Conservation (phyloP, 371 early-diverging fungal genomes). For the Zancudomyces culisetae region DNA sequence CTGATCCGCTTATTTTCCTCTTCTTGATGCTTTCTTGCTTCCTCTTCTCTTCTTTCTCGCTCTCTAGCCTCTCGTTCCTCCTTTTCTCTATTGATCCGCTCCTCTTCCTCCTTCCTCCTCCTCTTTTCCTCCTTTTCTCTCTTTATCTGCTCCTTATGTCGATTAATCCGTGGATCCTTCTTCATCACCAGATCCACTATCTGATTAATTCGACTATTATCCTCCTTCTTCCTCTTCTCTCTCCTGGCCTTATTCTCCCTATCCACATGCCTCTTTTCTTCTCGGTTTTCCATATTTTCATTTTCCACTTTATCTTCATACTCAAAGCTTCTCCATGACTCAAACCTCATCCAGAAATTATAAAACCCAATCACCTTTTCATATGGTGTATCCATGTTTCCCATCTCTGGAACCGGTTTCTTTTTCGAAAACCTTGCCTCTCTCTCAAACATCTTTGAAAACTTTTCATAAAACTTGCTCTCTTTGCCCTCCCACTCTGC, state of each 20-base stretch:
- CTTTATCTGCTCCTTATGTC: constrained; percentile 64
- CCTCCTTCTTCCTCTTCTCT: constrained; percentile 81
- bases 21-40: background rate
- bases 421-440: constrained; percentile 49
- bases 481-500: too few species aligned
- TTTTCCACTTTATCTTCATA: constrained; percentile 86
- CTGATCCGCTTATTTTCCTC: constrained; percentile 4
- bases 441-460: background rate
- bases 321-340: constrained; percentile 93
- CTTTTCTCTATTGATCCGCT: constrained; percentile 1
- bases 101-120: constrained; percentile 24
- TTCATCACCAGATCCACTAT: constrained; percentile 58
- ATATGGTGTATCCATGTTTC: constrained; percentile 42
- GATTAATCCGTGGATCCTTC: constrained; percentile 70
- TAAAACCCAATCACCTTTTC: constrained; percentile 86
- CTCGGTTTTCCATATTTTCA: constrained; percentile 46
- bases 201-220: constrained; percentile 63
- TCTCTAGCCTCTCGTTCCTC: constrained; percentile 5
- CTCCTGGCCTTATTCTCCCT: constrained; percentile 84
- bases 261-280: constrained; percentile 81
- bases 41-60: constrained; percentile 6
- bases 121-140: constrained; percentile 32
- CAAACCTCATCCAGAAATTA: constrained; percentile 79
- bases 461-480: too few species aligned
- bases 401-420: constrained; percentile 61